Evolutionary conservation across 768 basidiomycete species (phyloP).

Genomic region (Boletus eberwhitei): DNA sequence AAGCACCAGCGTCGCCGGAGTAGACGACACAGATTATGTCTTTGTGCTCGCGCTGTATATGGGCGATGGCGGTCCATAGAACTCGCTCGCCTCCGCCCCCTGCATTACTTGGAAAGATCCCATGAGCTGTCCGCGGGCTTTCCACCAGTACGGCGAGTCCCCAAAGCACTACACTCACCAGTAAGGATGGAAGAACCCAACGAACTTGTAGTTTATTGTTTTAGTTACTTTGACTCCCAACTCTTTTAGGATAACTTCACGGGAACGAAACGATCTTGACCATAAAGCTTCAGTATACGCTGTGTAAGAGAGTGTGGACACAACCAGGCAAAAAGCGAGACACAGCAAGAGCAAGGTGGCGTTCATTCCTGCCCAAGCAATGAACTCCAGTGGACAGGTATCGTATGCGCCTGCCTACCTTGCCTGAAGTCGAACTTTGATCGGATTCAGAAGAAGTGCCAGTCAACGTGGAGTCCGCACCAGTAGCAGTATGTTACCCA

Average conservation of each 20-base stretch:
- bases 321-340: conserved; percentile 8
- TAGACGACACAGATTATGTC: conserved; percentile 78
- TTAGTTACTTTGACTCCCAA: conserved; percentile 4
- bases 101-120: conserved; percentile 66
- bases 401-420: background rate
- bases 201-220: conserved; percentile 34
- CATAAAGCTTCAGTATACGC: conserved; percentile 23
- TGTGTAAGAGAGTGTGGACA: conserved; percentile 18
- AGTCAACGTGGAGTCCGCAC: conserved; percentile 4
- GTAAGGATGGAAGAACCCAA: conserved; percentile 95
- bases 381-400: background rate
- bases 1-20: conserved; percentile 79
- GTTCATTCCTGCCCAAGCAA: conserved; percentile 10
- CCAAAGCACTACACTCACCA: conserved; percentile 53
- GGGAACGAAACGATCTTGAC: conserved; percentile 20
- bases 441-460: background rate
- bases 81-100: conserved; percentile 97
- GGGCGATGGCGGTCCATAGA: conserved; percentile 84
- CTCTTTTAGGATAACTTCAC: conserved; percentile 20
- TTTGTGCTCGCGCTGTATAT: conserved; percentile 65
- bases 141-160: background rate
- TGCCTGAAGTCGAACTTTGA: background rate
- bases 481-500: background rate
- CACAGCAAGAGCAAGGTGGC: conserved; percentile 13
- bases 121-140: conserved; percentile 29